phyloP scores from a whole-genome alignment of 2,329 filamentous ascomycete genomes.

The Endoconidiophora polonica region DNA sequence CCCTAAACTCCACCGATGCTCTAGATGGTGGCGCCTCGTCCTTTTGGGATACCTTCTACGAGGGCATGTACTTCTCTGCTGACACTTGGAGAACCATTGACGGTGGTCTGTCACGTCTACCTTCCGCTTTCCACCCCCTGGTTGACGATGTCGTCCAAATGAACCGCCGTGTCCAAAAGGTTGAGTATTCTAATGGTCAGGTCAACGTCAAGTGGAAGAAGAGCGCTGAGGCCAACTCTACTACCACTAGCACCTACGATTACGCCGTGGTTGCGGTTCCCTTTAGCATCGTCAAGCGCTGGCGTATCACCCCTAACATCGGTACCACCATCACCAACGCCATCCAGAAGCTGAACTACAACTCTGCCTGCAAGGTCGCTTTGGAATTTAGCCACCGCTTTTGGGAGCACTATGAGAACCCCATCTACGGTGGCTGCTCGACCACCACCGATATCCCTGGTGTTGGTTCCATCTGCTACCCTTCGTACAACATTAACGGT shows the following conservation, averaged over 20 bases:
- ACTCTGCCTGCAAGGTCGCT: slow-evolving; percentile 38
- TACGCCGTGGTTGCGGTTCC: slow-evolving; percentile 50
- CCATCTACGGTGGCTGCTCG: slow-evolving; percentile 49
- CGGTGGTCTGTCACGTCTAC: slow-evolving; percentile 36
- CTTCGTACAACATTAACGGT: slow-evolving; percentile 47
- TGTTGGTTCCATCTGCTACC: slow-evolving; percentile 48
- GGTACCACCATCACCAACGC: slow-evolving; percentile 28
- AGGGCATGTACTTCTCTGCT: slow-evolving; percentile 15
- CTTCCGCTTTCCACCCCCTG: slow-evolving; percentile 42
- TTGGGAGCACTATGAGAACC: slow-evolving; percentile 33
- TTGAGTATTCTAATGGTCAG: slow-evolving; percentile 35
- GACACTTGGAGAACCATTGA: slow-evolving; percentile 30
- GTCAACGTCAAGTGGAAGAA: slow-evolving; percentile 42
- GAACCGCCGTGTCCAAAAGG: slow-evolving; percentile 36
- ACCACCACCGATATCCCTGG: slow-evolving; percentile 37
- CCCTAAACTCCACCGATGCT: slow-evolving; percentile 33
- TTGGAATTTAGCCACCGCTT: slow-evolving; percentile 51
- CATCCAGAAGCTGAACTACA: slow-evolving; percentile 30
- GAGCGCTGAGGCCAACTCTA: slow-evolving; percentile 22
- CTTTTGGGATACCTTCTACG: slow-evolving; percentile 16
- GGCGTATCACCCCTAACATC: slow-evolving; percentile 34
- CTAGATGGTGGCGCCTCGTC: slow-evolving; percentile 12
- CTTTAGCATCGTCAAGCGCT: slow-evolving; percentile 46
- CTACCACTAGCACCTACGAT: slow-evolving; percentile 39
- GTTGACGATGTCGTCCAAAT: slow-evolving; percentile 40